A percentile compares a stretch with the other conserved stretches of the same genome.
These are phyloP conservation scores for Blyttiomyces sp. DNA, from an alignment of 371 early-diverging fungal species.

Conservation along the genomic window DNA sequence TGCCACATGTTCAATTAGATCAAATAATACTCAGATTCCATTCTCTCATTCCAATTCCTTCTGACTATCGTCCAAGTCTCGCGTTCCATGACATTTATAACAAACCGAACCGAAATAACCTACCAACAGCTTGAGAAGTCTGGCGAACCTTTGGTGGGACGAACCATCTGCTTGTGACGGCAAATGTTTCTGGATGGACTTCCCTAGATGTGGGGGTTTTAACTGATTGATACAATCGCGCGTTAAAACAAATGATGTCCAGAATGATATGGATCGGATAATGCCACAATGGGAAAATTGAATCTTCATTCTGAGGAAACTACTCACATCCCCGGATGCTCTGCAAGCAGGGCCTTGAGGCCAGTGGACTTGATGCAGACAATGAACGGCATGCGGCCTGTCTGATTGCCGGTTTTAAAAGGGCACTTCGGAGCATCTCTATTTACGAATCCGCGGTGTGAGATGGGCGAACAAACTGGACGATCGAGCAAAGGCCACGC, in stretches of 20 bases:
- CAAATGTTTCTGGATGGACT: conserved; percentile 36
- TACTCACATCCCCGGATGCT: neutral
- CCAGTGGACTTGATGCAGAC: neutral
- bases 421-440: neutral
- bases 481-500: neutral
- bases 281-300: neutral
- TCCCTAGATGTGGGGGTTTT: conserved; percentile 10
- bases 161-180: conserved; percentile 42
- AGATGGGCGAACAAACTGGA: neutral
- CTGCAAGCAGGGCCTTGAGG: neutral
- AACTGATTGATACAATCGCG: neutral
- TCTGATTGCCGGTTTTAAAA: too few relatives aligned
- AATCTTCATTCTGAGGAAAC: too few relatives aligned
- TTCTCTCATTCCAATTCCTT: too few relatives aligned
- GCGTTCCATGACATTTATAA: too few relatives aligned
- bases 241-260: neutral
- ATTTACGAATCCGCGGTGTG: neutral
- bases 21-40: neutral
- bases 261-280: neutral
- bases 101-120: too few relatives aligned
- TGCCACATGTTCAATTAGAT: neutral
- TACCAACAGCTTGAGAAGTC: conserved; percentile 32
- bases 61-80: too few relatives aligned
- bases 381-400: too few relatives aligned
- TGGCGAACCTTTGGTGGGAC: conserved; percentile 52